Evolutionary conservation across 805 yeast genomes (phyloP).

Genomic region (Komagataella kurtzmanii): DNA sequence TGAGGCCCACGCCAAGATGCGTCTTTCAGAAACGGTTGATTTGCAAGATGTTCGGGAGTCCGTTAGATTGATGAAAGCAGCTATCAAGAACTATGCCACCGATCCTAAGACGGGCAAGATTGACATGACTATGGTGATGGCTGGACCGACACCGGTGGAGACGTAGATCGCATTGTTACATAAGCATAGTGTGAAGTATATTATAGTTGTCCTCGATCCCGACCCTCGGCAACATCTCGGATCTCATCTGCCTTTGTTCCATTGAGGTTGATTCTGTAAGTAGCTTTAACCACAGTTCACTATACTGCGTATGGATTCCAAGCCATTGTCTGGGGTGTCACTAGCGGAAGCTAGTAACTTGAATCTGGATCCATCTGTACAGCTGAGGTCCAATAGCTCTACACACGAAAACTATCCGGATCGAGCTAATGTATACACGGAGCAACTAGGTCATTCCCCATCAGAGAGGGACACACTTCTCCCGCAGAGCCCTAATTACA

Average conservation of each 20-base stretch:
- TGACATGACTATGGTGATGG: constrained; percentile 94
- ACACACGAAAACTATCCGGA: not conserved
- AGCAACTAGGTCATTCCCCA: not conserved
- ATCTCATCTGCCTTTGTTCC: no score
- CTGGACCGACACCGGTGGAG: constrained; percentile 86
- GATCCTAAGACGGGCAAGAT: constrained; percentile 95
- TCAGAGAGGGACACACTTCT: not conserved
- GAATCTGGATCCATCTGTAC: not conserved
- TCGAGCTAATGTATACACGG: not conserved
- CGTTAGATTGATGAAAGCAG: constrained; percentile 82
- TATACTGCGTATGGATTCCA: not conserved
- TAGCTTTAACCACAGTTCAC: not conserved
- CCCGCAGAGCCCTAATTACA: not conserved
- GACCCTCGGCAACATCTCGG: not conserved
- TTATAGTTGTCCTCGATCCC: not conserved
- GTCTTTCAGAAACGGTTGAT: constrained; percentile 59
- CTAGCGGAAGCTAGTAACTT: not conserved
- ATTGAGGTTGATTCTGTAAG: not conserved
- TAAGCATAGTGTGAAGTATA: not conserved
- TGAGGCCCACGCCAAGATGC: constrained; percentile 97
- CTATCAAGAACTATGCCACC: constrained; percentile 95
- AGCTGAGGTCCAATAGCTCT: not conserved
- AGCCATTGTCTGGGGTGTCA: not conserved
- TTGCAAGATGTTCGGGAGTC: constrained; percentile 84
- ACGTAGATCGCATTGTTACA: constrained; percentile 5